Conservation (phyloP, 768 basidiomycete genomes). For the Naganishia onofrii region DNA sequence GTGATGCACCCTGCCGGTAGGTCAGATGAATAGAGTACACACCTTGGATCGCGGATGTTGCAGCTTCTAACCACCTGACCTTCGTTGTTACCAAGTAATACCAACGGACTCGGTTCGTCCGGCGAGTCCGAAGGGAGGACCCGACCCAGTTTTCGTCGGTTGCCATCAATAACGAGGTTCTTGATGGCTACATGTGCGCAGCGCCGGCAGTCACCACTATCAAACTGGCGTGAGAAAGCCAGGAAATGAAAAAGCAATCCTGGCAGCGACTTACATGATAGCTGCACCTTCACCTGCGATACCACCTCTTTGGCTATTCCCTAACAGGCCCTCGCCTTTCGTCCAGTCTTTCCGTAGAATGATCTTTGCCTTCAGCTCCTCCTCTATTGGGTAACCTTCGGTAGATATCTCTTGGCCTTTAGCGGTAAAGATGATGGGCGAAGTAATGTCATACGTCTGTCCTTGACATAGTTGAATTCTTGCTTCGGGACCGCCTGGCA, state of each 20-base stretch:
- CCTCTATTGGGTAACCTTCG: slow-evolving; percentile 53
- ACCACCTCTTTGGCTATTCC: slow-evolving; percentile 27
- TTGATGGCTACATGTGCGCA: slow-evolving; percentile 47
- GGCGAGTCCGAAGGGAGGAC: slow-evolving; percentile 25
- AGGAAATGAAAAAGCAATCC: too few relatives aligned
- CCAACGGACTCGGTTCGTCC: slow-evolving; percentile 33
- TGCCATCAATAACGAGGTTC: slow-evolving; percentile 52
- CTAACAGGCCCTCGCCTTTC: slow-evolving; percentile 27
- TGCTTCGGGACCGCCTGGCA: slow-evolving; percentile 50
- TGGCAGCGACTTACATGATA: neutral
- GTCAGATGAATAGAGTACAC: neutral
- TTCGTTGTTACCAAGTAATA: slow-evolving; percentile 49
- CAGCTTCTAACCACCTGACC: slow-evolving; percentile 46
- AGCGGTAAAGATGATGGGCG: slow-evolving; percentile 52
- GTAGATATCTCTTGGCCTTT: slow-evolving; percentile 54
- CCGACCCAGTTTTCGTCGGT: slow-evolving; percentile 48
- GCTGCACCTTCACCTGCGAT: slow-evolving; percentile 43
- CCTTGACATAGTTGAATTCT: slow-evolving; percentile 50
- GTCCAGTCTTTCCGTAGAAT: slow-evolving; percentile 31
- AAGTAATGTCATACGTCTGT: slow-evolving; percentile 45
- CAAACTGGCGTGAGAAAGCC: neutral
- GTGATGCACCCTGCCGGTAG: neutral
- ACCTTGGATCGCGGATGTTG: slow-evolving; percentile 44
- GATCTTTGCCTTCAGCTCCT: slow-evolving; percentile 38
- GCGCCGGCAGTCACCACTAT: slow-evolving; percentile 51